These are phyloP conservation scores for Nymphaea colorata DNA, from an alignment of 164 flowering plant genomes.

Conservation along the genomic window DNA sequence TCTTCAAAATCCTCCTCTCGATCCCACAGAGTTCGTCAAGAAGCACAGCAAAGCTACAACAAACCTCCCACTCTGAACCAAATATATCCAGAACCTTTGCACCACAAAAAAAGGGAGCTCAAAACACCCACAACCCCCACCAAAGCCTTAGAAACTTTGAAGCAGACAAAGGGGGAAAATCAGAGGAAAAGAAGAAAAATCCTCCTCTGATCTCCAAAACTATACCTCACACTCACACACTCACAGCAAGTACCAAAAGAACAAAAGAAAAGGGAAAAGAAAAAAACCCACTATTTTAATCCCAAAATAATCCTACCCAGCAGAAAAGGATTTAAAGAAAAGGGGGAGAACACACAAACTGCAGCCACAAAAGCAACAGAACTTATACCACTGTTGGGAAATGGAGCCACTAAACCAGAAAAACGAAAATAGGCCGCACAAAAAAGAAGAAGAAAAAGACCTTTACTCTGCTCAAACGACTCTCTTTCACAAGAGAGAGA, in stretches of 20 bases:
- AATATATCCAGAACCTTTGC: neutral
- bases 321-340: no score
- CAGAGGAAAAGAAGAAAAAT: neutral
- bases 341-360: no score
- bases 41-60: neutral
- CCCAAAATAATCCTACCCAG: neutral
- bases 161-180: neutral
- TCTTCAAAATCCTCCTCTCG: constrained; percentile 46
- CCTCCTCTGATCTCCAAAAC: constrained; percentile 7
- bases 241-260: neutral
- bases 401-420: neutral
- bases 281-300: neutral
- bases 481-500: neutral
- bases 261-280: no score
- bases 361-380: neutral
- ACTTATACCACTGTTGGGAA: neutral
- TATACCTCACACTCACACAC: no score
- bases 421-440: neutral
- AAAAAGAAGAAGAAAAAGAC: neutral
- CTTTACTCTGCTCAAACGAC: neutral
- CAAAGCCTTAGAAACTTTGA: neutral
- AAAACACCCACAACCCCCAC: neutral
- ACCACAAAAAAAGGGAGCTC: neutral
- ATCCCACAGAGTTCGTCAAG: neutral
- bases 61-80: neutral